phyloP scores from a whole-genome alignment of 169 alveolate genomes.

The Eimeria falciformis region DNA sequence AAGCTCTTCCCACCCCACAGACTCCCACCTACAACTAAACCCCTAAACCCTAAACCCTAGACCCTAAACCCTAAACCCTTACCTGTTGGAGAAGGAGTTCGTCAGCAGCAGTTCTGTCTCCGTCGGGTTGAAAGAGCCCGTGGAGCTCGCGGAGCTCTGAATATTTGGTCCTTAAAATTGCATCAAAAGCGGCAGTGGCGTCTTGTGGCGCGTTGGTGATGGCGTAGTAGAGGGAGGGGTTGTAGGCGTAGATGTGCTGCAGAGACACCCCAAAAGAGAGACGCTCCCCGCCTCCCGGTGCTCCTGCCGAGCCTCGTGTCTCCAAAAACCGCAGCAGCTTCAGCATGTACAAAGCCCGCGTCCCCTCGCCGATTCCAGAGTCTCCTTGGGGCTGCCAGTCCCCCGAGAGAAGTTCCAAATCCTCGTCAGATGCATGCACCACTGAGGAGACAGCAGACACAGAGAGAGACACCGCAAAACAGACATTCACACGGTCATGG shows the following conservation, averaged over 20 bases:
- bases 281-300: constrained; percentile 2
- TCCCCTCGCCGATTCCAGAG: constrained; percentile 11
- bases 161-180: constrained; percentile 44
- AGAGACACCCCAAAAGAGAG: constrained; percentile 57
- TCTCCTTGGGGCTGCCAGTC: not conserved
- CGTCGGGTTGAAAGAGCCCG: not conserved
- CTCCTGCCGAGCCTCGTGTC: constrained; percentile 22
- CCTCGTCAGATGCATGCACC: not conserved
- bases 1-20: not conserved
- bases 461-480: not conserved
- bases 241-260: not conserved
- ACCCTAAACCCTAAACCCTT: not conserved
- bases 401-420: not conserved
- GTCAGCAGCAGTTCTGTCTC: constrained; percentile 11
- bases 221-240: not conserved
- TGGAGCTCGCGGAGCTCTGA: constrained; percentile 50
- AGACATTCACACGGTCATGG: not conserved
- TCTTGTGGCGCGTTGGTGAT: constrained; percentile 60
- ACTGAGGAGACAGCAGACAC: not conserved
- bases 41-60: not conserved
- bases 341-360: not conserved
- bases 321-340: constrained; percentile 67
- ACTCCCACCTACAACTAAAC: not conserved
- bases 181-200: constrained; percentile 75
- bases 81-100: constrained; percentile 58